Evolutionary conservation across 352 stramenopile species (phyloP).

Genomic region (Pelagophyceae sp.): DNA sequence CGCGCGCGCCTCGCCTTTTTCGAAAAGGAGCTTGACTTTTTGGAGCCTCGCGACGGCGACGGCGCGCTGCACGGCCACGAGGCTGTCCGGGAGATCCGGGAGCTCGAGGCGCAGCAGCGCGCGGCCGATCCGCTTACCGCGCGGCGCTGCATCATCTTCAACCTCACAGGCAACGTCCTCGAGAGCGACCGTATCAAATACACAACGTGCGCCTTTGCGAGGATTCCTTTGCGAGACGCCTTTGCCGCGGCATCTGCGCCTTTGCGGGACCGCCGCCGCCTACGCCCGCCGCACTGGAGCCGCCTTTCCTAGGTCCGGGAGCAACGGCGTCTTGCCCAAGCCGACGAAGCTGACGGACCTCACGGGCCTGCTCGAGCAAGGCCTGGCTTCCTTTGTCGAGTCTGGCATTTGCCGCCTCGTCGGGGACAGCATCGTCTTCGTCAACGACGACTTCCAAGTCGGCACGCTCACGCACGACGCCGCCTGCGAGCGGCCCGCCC

Average conservation of each 20-base stretch:
- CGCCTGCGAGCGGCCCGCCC: too few relatives aligned
- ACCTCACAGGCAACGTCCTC: conserved; percentile 38
- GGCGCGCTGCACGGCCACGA: conserved; percentile 32
- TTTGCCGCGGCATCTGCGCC: too few relatives aligned
- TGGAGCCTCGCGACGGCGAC: conserved; percentile 33
- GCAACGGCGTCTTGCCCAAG: conserved; percentile 37
- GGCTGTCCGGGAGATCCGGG: conserved; percentile 33
- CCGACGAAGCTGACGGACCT: conserved; percentile 39
- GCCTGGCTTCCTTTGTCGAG: conserved; percentile 32
- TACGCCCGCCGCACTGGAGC: too few relatives aligned
- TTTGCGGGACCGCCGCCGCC: too few relatives aligned
- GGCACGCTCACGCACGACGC: too few relatives aligned
- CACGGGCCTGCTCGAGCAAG: conserved; percentile 31
- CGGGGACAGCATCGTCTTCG: conserved; percentile 32
- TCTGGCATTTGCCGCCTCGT: conserved; percentile 29
- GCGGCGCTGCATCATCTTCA: conserved; percentile 35
- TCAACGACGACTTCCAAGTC: conserved; percentile 30
- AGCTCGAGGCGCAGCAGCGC: conserved; percentile 33
- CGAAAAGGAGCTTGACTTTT: conserved; percentile 37
- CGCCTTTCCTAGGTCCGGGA: too few relatives aligned
- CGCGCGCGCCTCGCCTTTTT: conserved; percentile 37
- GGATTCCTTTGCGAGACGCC: too few relatives aligned
- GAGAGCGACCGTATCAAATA: conserved; percentile 37
- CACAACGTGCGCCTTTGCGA: conserved; percentile 31
- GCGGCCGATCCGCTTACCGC: too few relatives aligned